Base-by-base conservation (phyloP, 2,329 filamentous ascomycete genomes). In the Endothia cerciana region DNA sequence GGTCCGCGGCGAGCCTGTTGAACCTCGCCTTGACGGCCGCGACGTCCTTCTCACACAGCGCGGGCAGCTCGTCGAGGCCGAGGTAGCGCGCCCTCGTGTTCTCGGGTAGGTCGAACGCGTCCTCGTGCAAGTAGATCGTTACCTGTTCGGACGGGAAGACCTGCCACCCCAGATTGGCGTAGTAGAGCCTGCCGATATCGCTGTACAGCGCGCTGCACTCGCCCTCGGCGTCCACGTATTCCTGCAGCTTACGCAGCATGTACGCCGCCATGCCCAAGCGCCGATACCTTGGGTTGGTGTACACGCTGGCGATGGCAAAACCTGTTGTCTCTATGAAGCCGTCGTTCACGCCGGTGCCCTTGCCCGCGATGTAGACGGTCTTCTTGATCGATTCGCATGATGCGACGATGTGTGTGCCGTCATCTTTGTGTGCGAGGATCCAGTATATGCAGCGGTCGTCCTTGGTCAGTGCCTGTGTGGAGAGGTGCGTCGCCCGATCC, bases 201-300 rank as follows among this genome's bases (percentile, higher is more conserved):
- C 76, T 78, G 70, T 76, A 79, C 36, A 80, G 67, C 13, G 75
- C 71, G 57, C 76, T 78, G 68, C 74, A 77, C 45, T 73, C 74
- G 64, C 74, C 70, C n/a, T 73, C 71, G 43, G 60, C 19, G 64
- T 80, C 77, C 68, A 79, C 74, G n/a, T 66, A 66, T 53, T 76
- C 69, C 62, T 76, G 74, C 2, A 79, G 67, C n/a, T 69, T 69
- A 49, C 63, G 70, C 47, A 80, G 69, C 64, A 80, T 73, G 65
- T 70, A 68, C n/a, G 72, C 74, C 1, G 77, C 78, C 73, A 78
- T 75, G 33, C 78, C 77, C 7, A 71, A 65, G 40, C 70, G 70
- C 49, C 77, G 76, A 51, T 76, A 73, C 25, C 73, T 69, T 6
- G 74, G 71, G 55, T 75, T 74, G 7, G 78, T 80, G 68, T 75